Base-by-base conservation (phyloP, 768 basidiomycete genomes). In the Pisolithus tinctorius region DNA sequence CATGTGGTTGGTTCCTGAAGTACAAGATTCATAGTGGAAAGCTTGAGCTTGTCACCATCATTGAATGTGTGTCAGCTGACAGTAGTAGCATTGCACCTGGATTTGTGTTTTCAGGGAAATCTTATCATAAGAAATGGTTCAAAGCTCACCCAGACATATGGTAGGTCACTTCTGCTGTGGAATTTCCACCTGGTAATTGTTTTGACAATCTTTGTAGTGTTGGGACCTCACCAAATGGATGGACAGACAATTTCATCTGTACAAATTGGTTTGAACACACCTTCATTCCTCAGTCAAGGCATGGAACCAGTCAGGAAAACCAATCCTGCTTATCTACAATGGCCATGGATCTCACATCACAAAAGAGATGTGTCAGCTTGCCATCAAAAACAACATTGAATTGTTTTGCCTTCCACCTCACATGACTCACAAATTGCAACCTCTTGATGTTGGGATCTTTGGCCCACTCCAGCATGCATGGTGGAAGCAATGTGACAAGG, bases 1-100 rank as follows among this genome's bases (percentile, higher is more conserved):
- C 45, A 7, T 13, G 14, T 6, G 45, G 30, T 10, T 3, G n/a
- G 8, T 34, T 31, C 45, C 3, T 6, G 9, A 46, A 46, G 31
- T 66, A 69, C 48, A 49, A 57, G 17, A 49, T 62, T 8, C 48
- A 56, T 8, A 65, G 60, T 55, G 70, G 58, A n/a, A 69, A 71
- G 50, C 56, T 70, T 3, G 72, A 79, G 54, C 65, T 76, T 1
- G 69, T 79, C 13, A 79, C 76, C 0, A 59, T 78, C 25, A 71
- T 80, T 37, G 74, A 79, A 55, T 63, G 66, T 47, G 57, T 75
- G 4, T 73, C 69, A 47, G 71, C 77, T 9, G 71, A 71, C 60
- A 73, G 74, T 0, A 58, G 47, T 4, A 60, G 59, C 8, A 45
- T 74, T 4, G 55, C 46, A 13, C 73, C 76, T 3, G 60, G 61